Evolutionary conservation across 768 basidiomycete species (phyloP), one percentile per base, ranked within the genome.

Genomic region (Amanita inopinata): DNA sequence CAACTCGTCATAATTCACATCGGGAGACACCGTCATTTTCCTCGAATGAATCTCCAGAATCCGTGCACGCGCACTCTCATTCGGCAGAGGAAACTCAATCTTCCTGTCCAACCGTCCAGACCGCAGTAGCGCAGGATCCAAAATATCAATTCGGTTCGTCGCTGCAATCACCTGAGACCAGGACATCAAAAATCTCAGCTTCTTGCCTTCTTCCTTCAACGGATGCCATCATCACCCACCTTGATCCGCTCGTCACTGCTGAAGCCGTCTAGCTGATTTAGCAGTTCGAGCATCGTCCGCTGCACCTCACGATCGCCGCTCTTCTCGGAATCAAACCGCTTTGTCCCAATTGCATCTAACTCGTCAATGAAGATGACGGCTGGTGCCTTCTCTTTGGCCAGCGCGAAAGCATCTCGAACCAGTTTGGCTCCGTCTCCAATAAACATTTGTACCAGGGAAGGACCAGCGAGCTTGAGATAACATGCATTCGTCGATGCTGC

Each of bases 331-430:
- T 99, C 96, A 57, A 98, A 98, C 5, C 96, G 86, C 61, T 97
- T 97, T 8, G 94, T 98, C 31, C 94, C 94, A 52, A 98, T 94
- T n/a, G 93, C 93, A 60, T 98, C 94, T 57, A 98, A 62, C 57
- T 98, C 94, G 55, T 98, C 94, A 50, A 97, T 97, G 65, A 97
- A 97, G 61, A 98, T 97, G 61, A 97, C 97, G n/a, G 92, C 86
- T 4, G 93, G 93, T 1, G 92, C 88, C 56, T 98, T 97, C 71
- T 96, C 88, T 63, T 97, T 98, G 12, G 96, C 96, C 34, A 99
- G 73, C 34, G 93, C 92, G 58, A 99, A 98, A 2, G 94, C 94
- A 55, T 99, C 96, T 34, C 96, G 88, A 15, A 99, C 96, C 38
- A 99, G 79, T 62, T 97, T 98, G 42, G 96, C 96, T 56, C 96